Evolutionary conservation across 176 grass and related monocot species (phyloP).

Genomic region (Aegilops tauschii): DNA sequence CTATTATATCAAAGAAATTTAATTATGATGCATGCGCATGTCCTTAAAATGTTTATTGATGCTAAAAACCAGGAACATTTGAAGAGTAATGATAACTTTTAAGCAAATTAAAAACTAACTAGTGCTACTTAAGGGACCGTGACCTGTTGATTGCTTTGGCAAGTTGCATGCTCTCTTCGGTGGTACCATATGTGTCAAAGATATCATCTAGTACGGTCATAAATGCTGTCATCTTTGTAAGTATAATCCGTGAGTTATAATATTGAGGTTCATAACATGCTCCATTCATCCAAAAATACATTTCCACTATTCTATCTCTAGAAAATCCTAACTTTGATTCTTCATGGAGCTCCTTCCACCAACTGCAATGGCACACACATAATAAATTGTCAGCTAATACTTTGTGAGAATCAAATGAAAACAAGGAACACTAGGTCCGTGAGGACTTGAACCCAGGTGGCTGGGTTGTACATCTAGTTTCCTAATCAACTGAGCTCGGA

Average conservation of each 20-base stretch:
- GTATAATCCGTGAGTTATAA: conserved; percentile 28
- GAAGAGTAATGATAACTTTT: neutral
- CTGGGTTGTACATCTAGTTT: neutral
- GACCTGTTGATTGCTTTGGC: conserved; percentile 36
- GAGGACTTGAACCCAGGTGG: neutral
- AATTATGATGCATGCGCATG: neutral
- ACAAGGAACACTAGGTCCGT: neutral
- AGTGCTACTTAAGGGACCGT: neutral
- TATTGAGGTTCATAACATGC: conserved; percentile 30
- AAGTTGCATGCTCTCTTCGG: conserved; percentile 22
- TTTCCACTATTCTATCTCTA: conserved; percentile 43
- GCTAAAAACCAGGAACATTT: neutral
- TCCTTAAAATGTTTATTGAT: neutral
- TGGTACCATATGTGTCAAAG: conserved; percentile 31
- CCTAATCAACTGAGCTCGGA: neutral
- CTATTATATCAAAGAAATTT: neutral
- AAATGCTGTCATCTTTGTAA: conserved; percentile 14
- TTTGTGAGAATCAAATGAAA: neutral
- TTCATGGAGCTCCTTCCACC: conserved; percentile 23
- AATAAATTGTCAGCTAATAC: neutral
- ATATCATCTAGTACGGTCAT: conserved; percentile 39
- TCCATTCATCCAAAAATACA: conserved; percentile 47
- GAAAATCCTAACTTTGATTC: conserved; percentile 40
- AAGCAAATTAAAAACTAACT: neutral
- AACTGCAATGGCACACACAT: neutral